phyloP scores from a whole-genome alignment of 805 yeast genomes.

The Lachancea sp. region DNA sequence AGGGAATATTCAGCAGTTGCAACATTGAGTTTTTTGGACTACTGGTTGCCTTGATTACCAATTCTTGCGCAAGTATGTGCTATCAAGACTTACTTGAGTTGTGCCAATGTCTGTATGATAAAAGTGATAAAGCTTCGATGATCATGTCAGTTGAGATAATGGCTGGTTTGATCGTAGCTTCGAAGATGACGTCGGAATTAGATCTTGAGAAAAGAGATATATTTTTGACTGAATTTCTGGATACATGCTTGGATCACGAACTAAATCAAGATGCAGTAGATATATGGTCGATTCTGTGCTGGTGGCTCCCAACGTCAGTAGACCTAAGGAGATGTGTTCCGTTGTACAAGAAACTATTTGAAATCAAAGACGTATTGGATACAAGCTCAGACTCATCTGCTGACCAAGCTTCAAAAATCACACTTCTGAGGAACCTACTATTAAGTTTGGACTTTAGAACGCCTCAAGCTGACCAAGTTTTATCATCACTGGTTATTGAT shows the following conservation, averaged over 20 bases:
- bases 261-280: conserved; percentile 66
- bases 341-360: conserved; percentile 40
- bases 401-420: conserved; percentile 49
- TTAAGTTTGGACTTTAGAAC: conserved; percentile 50
- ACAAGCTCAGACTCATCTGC: conserved; percentile 55
- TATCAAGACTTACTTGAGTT: conserved; percentile 49
- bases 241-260: conserved; percentile 44
- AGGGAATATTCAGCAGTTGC: conserved; percentile 57
- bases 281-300: conserved; percentile 70
- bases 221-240: conserved; percentile 41
- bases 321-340: conserved; percentile 63
- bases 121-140: conserved; percentile 69
- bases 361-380: conserved; percentile 39
- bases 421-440: conserved; percentile 47
- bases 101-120: conserved; percentile 45
- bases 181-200: conserved; percentile 37
- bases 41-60: conserved; percentile 43
- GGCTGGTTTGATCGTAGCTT: conserved; percentile 52
- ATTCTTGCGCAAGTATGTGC: conserved; percentile 35
- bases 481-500: conserved; percentile 39
- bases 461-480: conserved; percentile 41
- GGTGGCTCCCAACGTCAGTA: conserved; percentile 64
- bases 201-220: conserved; percentile 38
- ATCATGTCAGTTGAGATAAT: conserved; percentile 67
- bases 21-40: conserved; percentile 53